Percentiles rank a stretch among this genome's conserved stretches.
phyloP scores from a whole-genome alignment of 179 eudicot genomes.

The Heliamphora pulchella region DNA sequence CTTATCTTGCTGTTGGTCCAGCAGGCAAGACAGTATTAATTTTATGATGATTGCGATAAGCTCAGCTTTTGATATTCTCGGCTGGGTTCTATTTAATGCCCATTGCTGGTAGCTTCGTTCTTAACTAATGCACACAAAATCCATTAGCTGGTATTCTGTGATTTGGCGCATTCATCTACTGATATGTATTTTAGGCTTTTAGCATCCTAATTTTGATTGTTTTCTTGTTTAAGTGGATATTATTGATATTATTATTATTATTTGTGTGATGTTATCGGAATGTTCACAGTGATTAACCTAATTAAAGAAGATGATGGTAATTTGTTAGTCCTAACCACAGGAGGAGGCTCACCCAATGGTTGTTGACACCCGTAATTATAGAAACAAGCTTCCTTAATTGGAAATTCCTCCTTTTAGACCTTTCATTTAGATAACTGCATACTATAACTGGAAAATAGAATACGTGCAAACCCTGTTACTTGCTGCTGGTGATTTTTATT shows the following conservation, averaged over 20 bases:
- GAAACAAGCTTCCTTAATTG: conserved; percentile 7
- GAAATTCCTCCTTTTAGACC: background rate
- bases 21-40: background rate
- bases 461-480: background rate
- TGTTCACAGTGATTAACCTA: background rate
- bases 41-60: background rate
- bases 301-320: background rate
- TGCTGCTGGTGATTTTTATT: background rate
- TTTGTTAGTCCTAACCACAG: conserved; percentile 1
- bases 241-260: too few relatives aligned
- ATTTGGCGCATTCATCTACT: background rate
- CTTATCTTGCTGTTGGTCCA: conserved; percentile 8
- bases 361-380: background rate
- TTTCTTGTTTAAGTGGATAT: background rate
- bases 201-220: background rate
- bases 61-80: background rate
- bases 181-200: conserved; percentile 2
- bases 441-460: background rate
- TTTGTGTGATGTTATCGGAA: conserved; percentile 1
- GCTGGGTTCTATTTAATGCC: background rate
- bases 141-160: background rate
- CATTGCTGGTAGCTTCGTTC: background rate
- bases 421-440: background rate
- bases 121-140: background rate
- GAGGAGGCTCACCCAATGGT: background rate